These are phyloP conservation scores for Penicillium antarcticum DNA, from an alignment of 495 filamentous ascomycete genomes.

Conservation along the genomic window DNA sequence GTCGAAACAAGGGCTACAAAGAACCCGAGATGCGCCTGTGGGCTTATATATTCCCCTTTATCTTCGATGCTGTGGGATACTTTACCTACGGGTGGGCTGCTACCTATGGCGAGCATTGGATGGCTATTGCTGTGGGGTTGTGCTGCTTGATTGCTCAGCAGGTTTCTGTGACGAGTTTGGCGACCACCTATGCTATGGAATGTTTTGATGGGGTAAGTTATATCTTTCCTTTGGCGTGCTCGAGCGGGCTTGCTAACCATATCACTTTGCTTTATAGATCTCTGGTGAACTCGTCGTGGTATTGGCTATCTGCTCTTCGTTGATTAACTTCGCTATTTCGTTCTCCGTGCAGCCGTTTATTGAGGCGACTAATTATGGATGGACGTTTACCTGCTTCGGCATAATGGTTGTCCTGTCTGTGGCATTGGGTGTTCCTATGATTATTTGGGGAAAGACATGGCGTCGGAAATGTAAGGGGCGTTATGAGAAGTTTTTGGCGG, in stretches of 20 bases:
- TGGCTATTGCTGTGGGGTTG: constrained; percentile 28
- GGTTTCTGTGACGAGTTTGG: constrained; percentile 33
- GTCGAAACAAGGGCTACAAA: constrained; percentile 31
- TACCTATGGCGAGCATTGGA: constrained; percentile 28
- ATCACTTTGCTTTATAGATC: constrained; percentile 12
- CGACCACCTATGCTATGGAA: constrained; percentile 40
- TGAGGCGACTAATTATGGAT: constrained; percentile 26
- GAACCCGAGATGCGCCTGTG: constrained; percentile 37
- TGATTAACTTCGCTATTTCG: constrained; percentile 33
- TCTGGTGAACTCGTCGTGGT: constrained; percentile 34
- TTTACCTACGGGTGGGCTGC: constrained; percentile 35
- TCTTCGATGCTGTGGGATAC: constrained; percentile 29
- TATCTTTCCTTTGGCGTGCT: background rate
- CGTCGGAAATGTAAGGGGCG: constrained; percentile 21
- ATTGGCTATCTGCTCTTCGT: constrained; percentile 29
- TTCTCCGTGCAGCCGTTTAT: constrained; percentile 33
- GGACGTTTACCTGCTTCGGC: constrained; percentile 29
- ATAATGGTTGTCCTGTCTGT: constrained; percentile 21
- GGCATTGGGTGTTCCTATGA: constrained; percentile 18
- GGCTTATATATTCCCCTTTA: constrained; percentile 22
- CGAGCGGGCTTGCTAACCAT: background rate
- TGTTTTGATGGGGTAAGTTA: constrained; percentile 29
- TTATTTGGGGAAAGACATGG: constrained; percentile 31
- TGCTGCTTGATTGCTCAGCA: constrained; percentile 38
- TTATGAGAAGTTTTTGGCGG: constrained; percentile 25